phyloP scores from a whole-genome alignment of 2,329 filamentous ascomycete species.

The Cytospora chrysosperma region DNA sequence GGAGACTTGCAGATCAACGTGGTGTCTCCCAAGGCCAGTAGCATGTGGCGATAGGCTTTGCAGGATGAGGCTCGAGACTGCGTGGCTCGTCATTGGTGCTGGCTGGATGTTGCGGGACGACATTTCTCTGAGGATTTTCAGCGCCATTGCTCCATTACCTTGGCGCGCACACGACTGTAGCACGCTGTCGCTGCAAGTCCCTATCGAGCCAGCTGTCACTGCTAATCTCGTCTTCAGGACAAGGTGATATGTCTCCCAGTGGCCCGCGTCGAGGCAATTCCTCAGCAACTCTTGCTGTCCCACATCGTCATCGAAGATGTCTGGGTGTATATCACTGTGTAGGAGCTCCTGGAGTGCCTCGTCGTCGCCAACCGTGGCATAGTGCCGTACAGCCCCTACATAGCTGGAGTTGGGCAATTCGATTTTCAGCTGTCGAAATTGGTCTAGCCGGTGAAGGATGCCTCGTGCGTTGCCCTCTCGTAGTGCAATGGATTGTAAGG shows the following conservation, averaged over 20 bases:
- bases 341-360: conserved; percentile 47
- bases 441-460: conserved; percentile 58
- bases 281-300: conserved; percentile 41
- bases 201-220: conserved; percentile 32
- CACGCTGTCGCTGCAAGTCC: conserved; percentile 36
- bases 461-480: conserved; percentile 57
- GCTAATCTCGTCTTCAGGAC: conserved; percentile 45
- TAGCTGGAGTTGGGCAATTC: conserved; percentile 63
- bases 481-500: conserved; percentile 73
- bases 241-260: conserved; percentile 44
- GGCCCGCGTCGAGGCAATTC: conserved; percentile 35
- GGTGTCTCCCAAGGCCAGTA: background rate
- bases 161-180: conserved; percentile 33
- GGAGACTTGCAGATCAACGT: conserved; percentile 34
- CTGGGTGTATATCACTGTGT: conserved; percentile 52
- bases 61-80: conserved; percentile 33
- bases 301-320: conserved; percentile 51
- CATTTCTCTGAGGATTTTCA: conserved; percentile 41
- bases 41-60: conserved; percentile 29
- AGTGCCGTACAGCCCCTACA: conserved; percentile 60
- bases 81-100: conserved; percentile 28
- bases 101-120: conserved; percentile 33
- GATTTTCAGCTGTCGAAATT: conserved; percentile 63
- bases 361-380: conserved; percentile 58
- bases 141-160: conserved; percentile 30